Evolutionary conservation across 2,329 filamentous ascomycete species (phyloP).

Genomic region (Aspergillus quadrilineatus): DNA sequence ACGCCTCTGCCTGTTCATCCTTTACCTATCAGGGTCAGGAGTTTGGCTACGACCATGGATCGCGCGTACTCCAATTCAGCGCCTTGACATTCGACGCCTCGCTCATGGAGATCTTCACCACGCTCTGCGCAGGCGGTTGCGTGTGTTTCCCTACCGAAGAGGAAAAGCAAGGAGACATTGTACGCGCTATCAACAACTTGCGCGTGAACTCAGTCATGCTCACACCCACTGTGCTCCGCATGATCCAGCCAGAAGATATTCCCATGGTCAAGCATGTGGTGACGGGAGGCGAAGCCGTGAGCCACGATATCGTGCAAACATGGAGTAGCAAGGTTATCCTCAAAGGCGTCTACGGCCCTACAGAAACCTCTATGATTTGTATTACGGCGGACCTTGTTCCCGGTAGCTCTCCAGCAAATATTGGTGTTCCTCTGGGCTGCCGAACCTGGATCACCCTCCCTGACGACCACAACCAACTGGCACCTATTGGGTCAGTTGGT

Average conservation of each 20-base stretch:
- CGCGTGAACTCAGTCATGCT: not conserved
- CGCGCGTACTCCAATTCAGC: not conserved
- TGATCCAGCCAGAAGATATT: not conserved
- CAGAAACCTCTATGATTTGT: too few species aligned
- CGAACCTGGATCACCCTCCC: not conserved
- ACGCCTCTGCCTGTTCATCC: not conserved
- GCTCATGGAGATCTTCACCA: not conserved
- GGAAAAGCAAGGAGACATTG: not conserved
- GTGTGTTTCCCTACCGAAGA: not conserved
- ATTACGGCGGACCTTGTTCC: too few species aligned
- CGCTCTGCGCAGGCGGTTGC: not conserved
- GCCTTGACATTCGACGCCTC: not conserved
- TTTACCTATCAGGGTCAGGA: not conserved
- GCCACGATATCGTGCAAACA: too few species aligned
- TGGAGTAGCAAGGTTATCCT: too few species aligned
- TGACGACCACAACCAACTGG: not conserved
- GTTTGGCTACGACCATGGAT: not conserved
- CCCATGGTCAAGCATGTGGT: too few species aligned
- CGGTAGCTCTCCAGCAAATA: not conserved
- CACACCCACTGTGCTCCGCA: not conserved
- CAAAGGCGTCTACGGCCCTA: too few species aligned
- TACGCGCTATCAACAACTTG: not conserved
- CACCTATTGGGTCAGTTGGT: constrained; percentile 17
- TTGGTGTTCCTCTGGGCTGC: constrained; percentile 3
- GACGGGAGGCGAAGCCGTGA: too few species aligned